phyloP scores from a whole-genome alignment of 148 eudicot species.

The Rhododendron simsii region DNA sequence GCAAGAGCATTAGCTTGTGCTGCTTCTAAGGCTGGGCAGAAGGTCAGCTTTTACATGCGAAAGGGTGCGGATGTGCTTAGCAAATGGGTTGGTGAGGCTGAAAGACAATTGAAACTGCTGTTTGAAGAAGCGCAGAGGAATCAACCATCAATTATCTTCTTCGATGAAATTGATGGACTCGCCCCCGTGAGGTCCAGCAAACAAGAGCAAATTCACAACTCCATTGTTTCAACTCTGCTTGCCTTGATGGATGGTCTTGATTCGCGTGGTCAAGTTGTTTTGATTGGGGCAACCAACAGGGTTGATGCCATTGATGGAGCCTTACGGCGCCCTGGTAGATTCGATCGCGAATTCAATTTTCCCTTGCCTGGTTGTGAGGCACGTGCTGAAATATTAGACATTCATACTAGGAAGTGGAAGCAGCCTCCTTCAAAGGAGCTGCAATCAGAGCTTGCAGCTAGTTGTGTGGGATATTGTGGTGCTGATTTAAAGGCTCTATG shows the following conservation, averaged over 20 bases:
- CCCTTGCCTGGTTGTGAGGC: conserved; percentile 97
- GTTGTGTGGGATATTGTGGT: conserved; percentile 99
- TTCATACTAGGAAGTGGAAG: conserved; percentile 97
- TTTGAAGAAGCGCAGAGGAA: conserved; percentile 98
- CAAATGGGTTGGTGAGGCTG: conserved; percentile 99
- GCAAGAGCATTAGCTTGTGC: conserved; percentile 96
- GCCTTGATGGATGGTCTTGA: conserved; percentile 99
- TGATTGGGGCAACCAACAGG: conserved; percentile 98
- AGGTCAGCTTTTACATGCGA: conserved; percentile 99
- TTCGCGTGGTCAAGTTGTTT: conserved; percentile 96
- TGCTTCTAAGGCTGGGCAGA: conserved; percentile 99
- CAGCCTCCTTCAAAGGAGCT: conserved; percentile 79
- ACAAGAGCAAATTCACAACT: conserved; percentile 99
- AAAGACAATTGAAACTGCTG: conserved; percentile 83
- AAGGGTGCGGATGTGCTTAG: conserved; percentile 99
- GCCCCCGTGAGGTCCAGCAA: conserved; percentile 99
- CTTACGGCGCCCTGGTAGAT: conserved; percentile 97
- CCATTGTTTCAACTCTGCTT: conserved; percentile 95
- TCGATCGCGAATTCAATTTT: conserved; percentile 94
- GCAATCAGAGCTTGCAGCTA: conserved; percentile 88
- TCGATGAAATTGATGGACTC: conserved; percentile 98
- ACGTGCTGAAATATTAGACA: conserved; percentile 90
- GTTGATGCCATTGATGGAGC: conserved; percentile 99
- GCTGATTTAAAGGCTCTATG: conserved; percentile 98
- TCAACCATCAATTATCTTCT: conserved; percentile 96